Conservation (phyloP, 2,329 filamentous ascomycete genomes). For the Ophiocordyceps robertsii region DNA sequence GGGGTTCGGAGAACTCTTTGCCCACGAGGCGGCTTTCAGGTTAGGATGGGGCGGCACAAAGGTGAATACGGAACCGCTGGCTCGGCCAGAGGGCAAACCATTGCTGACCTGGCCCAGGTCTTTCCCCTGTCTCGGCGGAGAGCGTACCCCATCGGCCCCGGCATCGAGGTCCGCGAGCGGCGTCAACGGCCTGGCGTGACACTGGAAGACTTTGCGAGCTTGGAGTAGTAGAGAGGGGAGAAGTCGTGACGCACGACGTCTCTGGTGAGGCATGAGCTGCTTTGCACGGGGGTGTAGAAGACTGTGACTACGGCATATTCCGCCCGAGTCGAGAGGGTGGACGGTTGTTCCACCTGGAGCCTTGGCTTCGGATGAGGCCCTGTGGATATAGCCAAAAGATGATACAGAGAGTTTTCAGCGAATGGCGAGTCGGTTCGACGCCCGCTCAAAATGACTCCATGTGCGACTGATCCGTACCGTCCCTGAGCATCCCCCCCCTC, state of each 20-base stretch:
- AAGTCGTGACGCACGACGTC: not conserved
- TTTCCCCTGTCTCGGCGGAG: conserved; percentile 48
- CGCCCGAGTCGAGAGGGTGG: no score
- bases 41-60: conserved; percentile 90
- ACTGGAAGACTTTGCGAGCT: conserved; percentile 51
- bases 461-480: no score
- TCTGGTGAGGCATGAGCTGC: conserved; percentile 4
- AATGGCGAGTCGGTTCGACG: no score
- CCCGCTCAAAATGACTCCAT: no score
- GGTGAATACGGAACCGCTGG: conserved; percentile 32
- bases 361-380: no score
- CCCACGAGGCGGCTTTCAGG: conserved; percentile 86
- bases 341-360: no score
- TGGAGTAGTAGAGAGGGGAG: conserved; percentile 38
- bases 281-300: not conserved
- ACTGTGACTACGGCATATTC: no score
- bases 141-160: conserved; percentile 59
- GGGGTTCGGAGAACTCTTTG: conserved; percentile 92
- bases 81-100: not conserved
- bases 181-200: conserved; percentile 42
- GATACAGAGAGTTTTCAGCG: no score
- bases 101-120: conserved; percentile 25
- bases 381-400: no score
- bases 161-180: conserved; percentile 65
- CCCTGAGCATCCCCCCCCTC: no score